Evolutionary conservation across 371 early-diverging fungal genomes (phyloP), one percentile per base, ranked within the genome.

Genomic region (Syncephalastrum monosporum): DNA sequence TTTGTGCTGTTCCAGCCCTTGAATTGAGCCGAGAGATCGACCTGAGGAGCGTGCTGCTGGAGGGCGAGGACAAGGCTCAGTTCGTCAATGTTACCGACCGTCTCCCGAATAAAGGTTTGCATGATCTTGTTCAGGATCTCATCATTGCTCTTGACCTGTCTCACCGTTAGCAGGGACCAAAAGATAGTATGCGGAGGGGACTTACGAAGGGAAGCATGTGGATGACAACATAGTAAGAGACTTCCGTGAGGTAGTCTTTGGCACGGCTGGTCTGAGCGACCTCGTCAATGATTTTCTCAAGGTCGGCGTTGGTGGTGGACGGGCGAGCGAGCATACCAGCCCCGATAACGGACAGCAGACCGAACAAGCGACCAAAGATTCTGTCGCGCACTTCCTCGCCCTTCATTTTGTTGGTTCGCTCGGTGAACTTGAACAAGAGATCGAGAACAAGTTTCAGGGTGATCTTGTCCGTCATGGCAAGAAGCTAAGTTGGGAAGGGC

Each of bases 311-410:
- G 12, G 83, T 70, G 0, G 89, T 87, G 0, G 71, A 64, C 2
- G 75, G 57, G 42, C 91, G 80, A n/a, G 79, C 51, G 16, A 96
- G 60, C 62, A 91, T 81, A n/a, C 91, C 93, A 7, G 95, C 87
- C 59, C 87, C 83, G 38, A 88, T 79, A 44, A 97, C 82, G 29
- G 91, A 83, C 82, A 90, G 83, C 50, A 87, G 70, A 14, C 95
- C 93, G 74, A 97, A 95, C 51, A 95, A 73, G 56, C 94, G 87
- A 51, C 94, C 96, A 73, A 96, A 94, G 57, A 86, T 71, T 76
- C 89, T 87, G 65, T 95, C 94, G 42, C 91, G 82, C 60, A 86
- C 88, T 72, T 97, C 98, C 81, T 94, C 85, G 19, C 82, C 79
- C 54, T 73, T 72, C 82, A 82, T 81, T 38, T 73, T 68, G 56